Conservation (phyloP, 495 filamentous ascomycete genomes). For the Penicillium waksmanii region DNA sequence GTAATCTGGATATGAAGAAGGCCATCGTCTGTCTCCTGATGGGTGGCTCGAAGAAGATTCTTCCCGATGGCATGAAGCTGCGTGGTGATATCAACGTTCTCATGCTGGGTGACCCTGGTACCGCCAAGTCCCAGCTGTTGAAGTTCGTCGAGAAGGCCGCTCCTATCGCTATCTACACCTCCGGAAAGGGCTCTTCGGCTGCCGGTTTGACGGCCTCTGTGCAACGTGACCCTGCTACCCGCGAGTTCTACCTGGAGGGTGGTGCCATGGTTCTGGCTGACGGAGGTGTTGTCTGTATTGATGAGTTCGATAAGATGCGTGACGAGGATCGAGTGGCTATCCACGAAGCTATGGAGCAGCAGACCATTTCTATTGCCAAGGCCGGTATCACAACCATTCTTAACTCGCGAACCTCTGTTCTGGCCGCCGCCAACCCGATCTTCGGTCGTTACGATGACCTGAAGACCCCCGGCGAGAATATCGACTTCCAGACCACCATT, state of each 20-base stretch:
- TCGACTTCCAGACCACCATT: slow-evolving; percentile 99
- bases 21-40: slow-evolving; percentile 95
- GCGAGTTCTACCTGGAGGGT: slow-evolving; percentile 98
- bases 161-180: slow-evolving; percentile 98
- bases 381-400: slow-evolving; percentile 98
- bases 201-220: slow-evolving; percentile 98
- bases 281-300: slow-evolving; percentile 97
- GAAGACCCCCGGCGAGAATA: slow-evolving; percentile 97
- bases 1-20: slow-evolving; percentile 96
- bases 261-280: slow-evolving; percentile 99
- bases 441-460: slow-evolving; percentile 98
- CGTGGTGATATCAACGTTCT: slow-evolving; percentile 99
- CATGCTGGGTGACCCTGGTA: slow-evolving; percentile 95
- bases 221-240: slow-evolving; percentile 85
- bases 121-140: slow-evolving; percentile 94
- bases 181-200: slow-evolving; percentile 97
- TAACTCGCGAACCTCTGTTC: slow-evolving; percentile 91
- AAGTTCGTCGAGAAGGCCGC: slow-evolving; percentile 98
- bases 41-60: slow-evolving; percentile 96
- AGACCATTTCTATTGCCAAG: slow-evolving; percentile 99
- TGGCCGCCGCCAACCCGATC: slow-evolving; percentile 96
- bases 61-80: slow-evolving; percentile 98
- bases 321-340: slow-evolving; percentile 99
- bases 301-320: slow-evolving; percentile 99
- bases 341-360: slow-evolving; percentile 99